Conservation (phyloP, 495 filamentous ascomycete genomes). For the Amphirosellinia nigrospora region DNA sequence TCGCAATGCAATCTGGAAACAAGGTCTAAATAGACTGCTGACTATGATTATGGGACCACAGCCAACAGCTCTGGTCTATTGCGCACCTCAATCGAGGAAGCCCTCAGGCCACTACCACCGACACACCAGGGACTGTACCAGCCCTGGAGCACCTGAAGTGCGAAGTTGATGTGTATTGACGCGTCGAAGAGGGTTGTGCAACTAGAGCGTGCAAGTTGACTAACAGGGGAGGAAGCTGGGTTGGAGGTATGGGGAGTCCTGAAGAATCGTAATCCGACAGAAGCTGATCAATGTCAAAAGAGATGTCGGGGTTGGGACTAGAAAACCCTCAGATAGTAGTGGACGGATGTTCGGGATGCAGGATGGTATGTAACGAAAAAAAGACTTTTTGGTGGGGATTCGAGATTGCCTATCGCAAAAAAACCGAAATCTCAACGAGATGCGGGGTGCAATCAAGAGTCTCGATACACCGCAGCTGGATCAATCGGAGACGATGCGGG, state of each 20-base stretch:
- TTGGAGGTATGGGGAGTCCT: background rate
- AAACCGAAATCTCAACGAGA: slow-evolving; percentile 28
- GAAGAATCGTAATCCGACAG: slow-evolving; percentile 19
- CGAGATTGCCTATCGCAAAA: slow-evolving; percentile 31
- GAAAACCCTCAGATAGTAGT: slow-evolving; percentile 24
- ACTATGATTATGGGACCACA: slow-evolving; percentile 28
- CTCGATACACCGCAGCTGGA: slow-evolving; percentile 19
- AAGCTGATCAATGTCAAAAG: slow-evolving; percentile 24
- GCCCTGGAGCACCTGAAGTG: slow-evolving; percentile 29
- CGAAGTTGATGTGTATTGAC: slow-evolving; percentile 27
- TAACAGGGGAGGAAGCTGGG: slow-evolving; percentile 16
- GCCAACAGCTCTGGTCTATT: slow-evolving; percentile 29
- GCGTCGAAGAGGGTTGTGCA: slow-evolving; percentile 25
- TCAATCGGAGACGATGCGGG: slow-evolving; percentile 18
- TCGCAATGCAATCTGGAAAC: slow-evolving; percentile 31
- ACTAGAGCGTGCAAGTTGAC: slow-evolving; percentile 22
- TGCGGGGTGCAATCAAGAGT: slow-evolving; percentile 40
- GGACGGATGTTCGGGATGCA: slow-evolving; percentile 23
- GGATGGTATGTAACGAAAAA: slow-evolving; percentile 23
- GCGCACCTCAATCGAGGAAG: slow-evolving; percentile 37
- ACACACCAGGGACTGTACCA: slow-evolving; percentile 36
- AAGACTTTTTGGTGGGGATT: slow-evolving; percentile 30
- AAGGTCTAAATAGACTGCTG: slow-evolving; percentile 20
- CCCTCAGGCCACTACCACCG: slow-evolving; percentile 37
- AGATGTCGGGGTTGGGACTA: slow-evolving; percentile 26